Conservation (phyloP, 768 basidiomycete genomes). For the Pleurotus cornucopiae region DNA sequence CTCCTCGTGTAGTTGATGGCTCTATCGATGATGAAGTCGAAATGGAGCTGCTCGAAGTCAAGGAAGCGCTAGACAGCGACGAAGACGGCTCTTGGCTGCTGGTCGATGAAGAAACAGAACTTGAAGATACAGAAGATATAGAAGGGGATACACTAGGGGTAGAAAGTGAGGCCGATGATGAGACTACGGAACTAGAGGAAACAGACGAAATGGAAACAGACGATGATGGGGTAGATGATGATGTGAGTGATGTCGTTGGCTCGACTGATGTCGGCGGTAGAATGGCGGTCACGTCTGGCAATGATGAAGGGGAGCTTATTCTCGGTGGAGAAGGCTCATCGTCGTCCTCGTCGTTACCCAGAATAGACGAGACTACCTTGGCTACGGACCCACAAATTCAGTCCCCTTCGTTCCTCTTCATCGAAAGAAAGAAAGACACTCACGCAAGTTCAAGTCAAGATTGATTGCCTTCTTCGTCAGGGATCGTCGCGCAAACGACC, state of each 20-base stretch:
- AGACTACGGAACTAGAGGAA: not conserved
- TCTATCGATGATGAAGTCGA: not conserved
- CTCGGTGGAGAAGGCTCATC: not conserved
- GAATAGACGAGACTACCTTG: not conserved
- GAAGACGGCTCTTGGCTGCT: not conserved
- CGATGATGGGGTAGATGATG: not conserved
- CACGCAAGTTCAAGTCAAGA: not conserved
- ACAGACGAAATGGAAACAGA: not conserved
- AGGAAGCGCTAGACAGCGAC: not conserved
- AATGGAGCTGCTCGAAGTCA: not conserved
- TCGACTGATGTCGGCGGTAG: slow-evolving; percentile 3
- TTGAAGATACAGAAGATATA: not conserved
- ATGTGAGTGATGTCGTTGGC: not conserved
- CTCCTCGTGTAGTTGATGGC: not conserved
- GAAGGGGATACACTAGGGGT: not conserved
- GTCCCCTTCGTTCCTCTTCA: not conserved
- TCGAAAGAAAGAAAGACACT: not conserved
- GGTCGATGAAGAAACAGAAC: not conserved
- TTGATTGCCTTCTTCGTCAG: not conserved
- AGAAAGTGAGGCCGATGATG: not conserved
- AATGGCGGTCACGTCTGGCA: not conserved
- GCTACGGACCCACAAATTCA: not conserved
- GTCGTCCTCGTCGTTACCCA: not conserved
- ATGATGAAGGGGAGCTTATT: not conserved
- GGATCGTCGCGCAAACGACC: slow-evolving; percentile 5